These are phyloP conservation scores for Ricinus communis DNA, from an alignment of 345 rosid species.

Conservation along the genomic window DNA sequence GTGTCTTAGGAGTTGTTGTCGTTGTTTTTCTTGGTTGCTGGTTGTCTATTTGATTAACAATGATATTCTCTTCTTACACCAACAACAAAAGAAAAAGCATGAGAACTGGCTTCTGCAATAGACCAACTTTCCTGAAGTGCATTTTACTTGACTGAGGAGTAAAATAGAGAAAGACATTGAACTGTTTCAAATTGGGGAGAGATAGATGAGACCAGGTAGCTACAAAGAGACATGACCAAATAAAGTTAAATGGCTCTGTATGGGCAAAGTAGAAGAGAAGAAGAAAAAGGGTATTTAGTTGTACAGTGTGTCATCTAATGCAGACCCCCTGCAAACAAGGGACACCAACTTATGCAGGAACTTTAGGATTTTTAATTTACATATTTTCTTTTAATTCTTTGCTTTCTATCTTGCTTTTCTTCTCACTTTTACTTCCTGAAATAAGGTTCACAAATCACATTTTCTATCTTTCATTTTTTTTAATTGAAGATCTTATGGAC, in stretches of 20 bases:
- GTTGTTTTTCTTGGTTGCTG: constrained; percentile 12
- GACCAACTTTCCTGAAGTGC: constrained; percentile 20
- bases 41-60: constrained; percentile 5
- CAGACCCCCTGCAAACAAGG: constrained; percentile 55
- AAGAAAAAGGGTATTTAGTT: constrained; percentile 9
- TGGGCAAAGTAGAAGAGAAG: constrained; percentile 23
- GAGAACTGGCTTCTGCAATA: constrained; percentile 28
- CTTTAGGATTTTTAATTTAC: constrained; percentile 17
- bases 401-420: constrained; percentile 2
- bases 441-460: constrained; percentile 28
- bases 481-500: too few species aligned
- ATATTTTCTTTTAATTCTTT: constrained; percentile 17
- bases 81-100: constrained; percentile 29
- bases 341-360: constrained; percentile 46
- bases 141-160: background rate
- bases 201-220: background rate
- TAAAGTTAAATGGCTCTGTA: constrained; percentile 37
- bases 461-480: too few species aligned
- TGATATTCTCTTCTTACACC: constrained; percentile 28
- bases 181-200: background rate
- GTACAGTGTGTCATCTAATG: constrained; percentile 20
- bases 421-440: constrained; percentile 46
- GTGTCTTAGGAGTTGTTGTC: constrained; percentile 21
- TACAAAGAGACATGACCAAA: constrained; percentile 1
- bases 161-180: too few species aligned